Evolutionary conservation across 192 early-diverging fungal species (phyloP), one percentile per base, ranked within the genome.

Genomic region (Diversispora eburnea): DNA sequence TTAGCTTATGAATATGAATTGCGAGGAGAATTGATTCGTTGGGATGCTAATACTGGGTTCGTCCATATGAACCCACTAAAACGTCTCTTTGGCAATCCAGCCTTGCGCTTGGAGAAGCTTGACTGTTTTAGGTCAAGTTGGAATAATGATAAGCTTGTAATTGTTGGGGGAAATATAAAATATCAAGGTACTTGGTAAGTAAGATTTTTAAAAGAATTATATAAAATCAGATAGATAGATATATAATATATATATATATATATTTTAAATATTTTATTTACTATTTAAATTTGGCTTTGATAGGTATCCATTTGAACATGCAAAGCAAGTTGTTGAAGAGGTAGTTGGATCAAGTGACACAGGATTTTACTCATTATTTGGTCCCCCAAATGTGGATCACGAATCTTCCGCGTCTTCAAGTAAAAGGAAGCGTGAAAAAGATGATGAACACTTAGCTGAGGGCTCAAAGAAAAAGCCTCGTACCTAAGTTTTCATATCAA

Each of bases 121-220:
- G 22, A 19, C 19, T 58, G 57, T 58, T 58, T 9, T 8, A 8
- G 22, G 9, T 20, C n/a, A 58, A 58, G 19, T 22, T 58, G 57
- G 57, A 58, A 58, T 22, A 7, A 19, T 22, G 22, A 25, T 7
- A 58, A 25, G 9, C 19, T 22, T 25, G 22, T 58, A 13, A 58
- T 58, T 25, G 22, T 58, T 2, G 57, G 57, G n/a, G 57, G 57
- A 19, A 58, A 58, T 19, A 58, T 58, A 4, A 58, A 58, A 58
- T 58, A 58, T 19, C 57, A 58, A 19, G 57, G 57, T 19, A 58
- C 57, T 8, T 58, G 57, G 57, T 58, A 17, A 54, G 51, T 54
- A 17, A 33, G 25, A 33, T 33, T 13, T 54, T 10, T 4, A 9
- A 54, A 54, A 54, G 0, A 54, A 54, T 10, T 10, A 17, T 17